Base-by-base conservation (phyloP, 2,329 filamentous ascomycete species). In the Proliferodiscus dingleyae region DNA sequence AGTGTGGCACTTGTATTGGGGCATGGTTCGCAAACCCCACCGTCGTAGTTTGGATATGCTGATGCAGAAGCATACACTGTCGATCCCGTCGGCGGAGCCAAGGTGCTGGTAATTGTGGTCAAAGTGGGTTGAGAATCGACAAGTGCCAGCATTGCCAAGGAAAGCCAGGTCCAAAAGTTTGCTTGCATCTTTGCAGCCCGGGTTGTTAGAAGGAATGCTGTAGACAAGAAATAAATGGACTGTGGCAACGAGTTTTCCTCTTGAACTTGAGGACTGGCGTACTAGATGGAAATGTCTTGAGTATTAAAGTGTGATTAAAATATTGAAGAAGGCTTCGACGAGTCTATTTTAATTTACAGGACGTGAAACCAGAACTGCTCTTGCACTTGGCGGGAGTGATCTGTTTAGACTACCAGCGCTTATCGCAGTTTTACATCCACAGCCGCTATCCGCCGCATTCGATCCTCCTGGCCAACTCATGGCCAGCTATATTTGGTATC, bases 11-110 rank as follows among this genome's bases (percentile, higher is more conserved):
- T 13, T 19, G 16, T 23, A 8, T 29, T 41, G 7, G 38, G 38
- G 21, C 38, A 41, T 2, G 18, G 13, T 18, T 41, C 13, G 16
- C 38, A 41, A 7, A 41, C 38, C 7, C 38, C 38, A 10, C 38
- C 38, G 13, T 41, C 38, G n/a, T 21, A 41, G 24, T 30, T 15
- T n/a, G 38, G 38, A 19, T 34, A 34, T 21, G 32, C 32, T n/a
- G 13, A n/a, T 15, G 9, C 16, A 10, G 32, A 21, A 9, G 32
- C 15, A 34, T 34, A 34, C 19, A 16, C 32, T 16, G 29, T 32
- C 4, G 32, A 18, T 21, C 6, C 16, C 15, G 32, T 34, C 11
- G 32, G 2, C 11, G 32, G 7, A 16, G 32, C 32, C 19, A 5
- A 9, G 5, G 32, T 16, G 19, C 32, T 34, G 13, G 32, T 34